Base-by-base conservation (phyloP, 2,329 filamentous ascomycete genomes). In the Passalora sequoiae region DNA sequence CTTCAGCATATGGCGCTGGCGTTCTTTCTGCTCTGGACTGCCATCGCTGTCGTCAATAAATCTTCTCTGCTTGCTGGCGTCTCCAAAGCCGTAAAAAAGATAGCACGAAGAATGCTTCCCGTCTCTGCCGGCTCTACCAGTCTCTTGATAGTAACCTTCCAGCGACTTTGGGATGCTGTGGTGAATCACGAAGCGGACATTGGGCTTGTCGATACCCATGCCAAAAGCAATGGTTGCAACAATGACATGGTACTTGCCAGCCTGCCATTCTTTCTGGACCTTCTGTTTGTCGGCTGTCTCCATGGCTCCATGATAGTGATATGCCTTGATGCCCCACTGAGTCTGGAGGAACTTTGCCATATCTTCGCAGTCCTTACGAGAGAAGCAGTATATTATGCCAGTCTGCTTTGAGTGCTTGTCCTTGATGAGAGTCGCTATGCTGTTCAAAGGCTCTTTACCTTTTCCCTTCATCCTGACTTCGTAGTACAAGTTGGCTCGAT, bases 131-230 rank as follows among this genome's bases (percentile, higher is more conserved):
- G 94, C 92, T 57, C 92, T 84, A 1, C 92, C 92, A 32, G 92
- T 98, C 65, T 98, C 92, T 63, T 98, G 92, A 60, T 98, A 98
- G 65, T 98, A 98, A 1, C 92, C 92, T 67, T 98, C 92, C 41
- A 98, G 71, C 57, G 88, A 96, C 66, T 98, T 97, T 1, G 92
- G 92, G 4, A 98, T 74, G 31, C 82, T 86, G 58, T 94, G 84
- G 61, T 98, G 94, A 29, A 98, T 87, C 24, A 98, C 92, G 62
- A 94, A 98, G 20, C 92, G 85, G 36, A 98, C 92, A 62, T 98
- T 85, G 1, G 89, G 80, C 65, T 98, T 98, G 70, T 98, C 92
- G 53, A 98, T 98, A n/a, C 92, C 92, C 92, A 98, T 98, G 5
- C 92, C 92, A 62, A 98, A 98, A 17, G 92, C 92, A 64, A 98